Conservation (phyloP, 2,329 filamentous ascomycete species). For the Alternaria sp. region DNA sequence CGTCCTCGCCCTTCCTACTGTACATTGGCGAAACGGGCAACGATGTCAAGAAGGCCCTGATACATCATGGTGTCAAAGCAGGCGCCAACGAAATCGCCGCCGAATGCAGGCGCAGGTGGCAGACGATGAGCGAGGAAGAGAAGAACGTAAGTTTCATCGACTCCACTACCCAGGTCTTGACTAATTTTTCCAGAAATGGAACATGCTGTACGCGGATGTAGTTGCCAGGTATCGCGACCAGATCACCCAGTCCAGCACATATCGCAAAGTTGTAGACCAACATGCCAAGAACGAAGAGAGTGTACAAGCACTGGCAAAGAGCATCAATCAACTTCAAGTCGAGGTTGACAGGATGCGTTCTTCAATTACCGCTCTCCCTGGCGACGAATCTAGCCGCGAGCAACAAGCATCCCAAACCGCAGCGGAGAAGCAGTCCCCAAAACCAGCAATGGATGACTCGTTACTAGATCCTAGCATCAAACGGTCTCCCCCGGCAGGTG, state of each 20-base stretch:
- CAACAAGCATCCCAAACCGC: constrained; percentile 20
- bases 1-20: constrained; percentile 52
- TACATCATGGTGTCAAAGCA: constrained; percentile 48
- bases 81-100: constrained; percentile 53
- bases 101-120: constrained; percentile 53
- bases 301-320: constrained; percentile 51
- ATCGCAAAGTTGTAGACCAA: constrained; percentile 49
- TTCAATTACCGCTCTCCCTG: constrained; percentile 38
- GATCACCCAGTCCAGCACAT: constrained; percentile 47
- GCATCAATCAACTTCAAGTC: constrained; percentile 52
- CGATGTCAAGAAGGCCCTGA: constrained; percentile 50
- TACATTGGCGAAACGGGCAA: constrained; percentile 52
- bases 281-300: constrained; percentile 52
- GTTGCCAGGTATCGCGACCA: constrained; percentile 52
- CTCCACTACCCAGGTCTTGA: not conserved
- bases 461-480: constrained; percentile 48
- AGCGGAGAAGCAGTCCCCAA: constrained; percentile 30
- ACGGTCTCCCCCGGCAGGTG: constrained; percentile 51
- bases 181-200: constrained; percentile 51
- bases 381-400: constrained; percentile 27
- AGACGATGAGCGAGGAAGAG: constrained; percentile 51
- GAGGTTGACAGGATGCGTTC: constrained; percentile 52
- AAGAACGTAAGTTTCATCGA: constrained; percentile 41
- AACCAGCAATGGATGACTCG: constrained; percentile 39
- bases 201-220: constrained; percentile 52